Evolutionary conservation across 1,284 basidiomycete species (phyloP).

Genomic region (Takashimella tepidaria): DNA sequence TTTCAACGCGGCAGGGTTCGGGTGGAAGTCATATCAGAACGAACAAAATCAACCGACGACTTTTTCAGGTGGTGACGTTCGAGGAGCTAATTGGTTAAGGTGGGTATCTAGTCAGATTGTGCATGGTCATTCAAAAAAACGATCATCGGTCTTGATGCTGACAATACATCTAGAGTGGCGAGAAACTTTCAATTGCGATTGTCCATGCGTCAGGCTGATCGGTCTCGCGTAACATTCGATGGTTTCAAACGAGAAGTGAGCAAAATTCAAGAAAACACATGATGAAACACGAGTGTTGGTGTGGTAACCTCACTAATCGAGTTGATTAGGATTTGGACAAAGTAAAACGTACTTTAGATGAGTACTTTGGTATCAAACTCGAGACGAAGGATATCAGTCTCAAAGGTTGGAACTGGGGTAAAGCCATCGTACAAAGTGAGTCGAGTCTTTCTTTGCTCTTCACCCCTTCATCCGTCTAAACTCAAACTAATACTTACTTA

Average conservation of each 20-base stretch:
- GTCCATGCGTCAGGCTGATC: constrained; percentile 56
- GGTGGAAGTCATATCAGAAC: constrained; percentile 69
- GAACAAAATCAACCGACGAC: constrained; percentile 54
- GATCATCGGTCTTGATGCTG: no score
- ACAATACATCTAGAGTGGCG: constrained; percentile 59
- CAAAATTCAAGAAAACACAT: no score
- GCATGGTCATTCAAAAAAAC: no score
- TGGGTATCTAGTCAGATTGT: constrained; percentile 22
- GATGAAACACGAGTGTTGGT: constrained; percentile 5
- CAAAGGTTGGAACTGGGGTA: constrained; percentile 99
- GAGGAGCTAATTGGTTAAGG: constrained; percentile 79
- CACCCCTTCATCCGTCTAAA: not conserved
- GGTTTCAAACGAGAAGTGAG: constrained; percentile 85
- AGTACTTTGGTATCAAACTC: constrained; percentile 76
- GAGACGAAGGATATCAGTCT: constrained; percentile 82
- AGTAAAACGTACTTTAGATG: constrained; percentile 67
- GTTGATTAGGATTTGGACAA: constrained; percentile 72
- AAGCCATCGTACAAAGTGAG: constrained; percentile 85
- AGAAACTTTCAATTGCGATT: constrained; percentile 85
- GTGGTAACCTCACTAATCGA: not conserved
- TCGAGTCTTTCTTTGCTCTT: not conserved
- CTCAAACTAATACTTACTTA: constrained; percentile 6
- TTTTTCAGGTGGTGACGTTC: constrained; percentile 68
- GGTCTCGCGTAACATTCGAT: constrained; percentile 73
- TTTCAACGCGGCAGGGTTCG: constrained; percentile 79